Conservation (phyloP, 2,329 filamentous ascomycete species). For the Waltergamsia citrina region DNA sequence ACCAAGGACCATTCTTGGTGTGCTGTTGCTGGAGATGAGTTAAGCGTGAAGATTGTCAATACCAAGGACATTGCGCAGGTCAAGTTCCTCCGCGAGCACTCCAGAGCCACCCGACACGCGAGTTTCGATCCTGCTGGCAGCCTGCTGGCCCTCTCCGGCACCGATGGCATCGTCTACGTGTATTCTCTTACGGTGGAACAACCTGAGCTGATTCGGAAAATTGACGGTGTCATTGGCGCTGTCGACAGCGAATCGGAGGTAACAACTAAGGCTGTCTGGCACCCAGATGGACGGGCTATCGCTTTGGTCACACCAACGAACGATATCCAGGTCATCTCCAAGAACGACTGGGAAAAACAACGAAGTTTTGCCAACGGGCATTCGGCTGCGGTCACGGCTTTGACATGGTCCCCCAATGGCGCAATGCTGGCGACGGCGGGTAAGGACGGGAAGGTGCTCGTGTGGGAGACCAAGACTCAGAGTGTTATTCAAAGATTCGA, state of each 20-base stretch:
- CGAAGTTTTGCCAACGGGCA: slow-evolving; percentile 71
- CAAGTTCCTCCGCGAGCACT: slow-evolving; percentile 73
- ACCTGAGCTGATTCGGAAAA: slow-evolving; percentile 70
- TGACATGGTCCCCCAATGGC: slow-evolving; percentile 93
- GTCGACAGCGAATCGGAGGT: slow-evolving; percentile 66
- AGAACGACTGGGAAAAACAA: slow-evolving; percentile 82
- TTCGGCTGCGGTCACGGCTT: slow-evolving; percentile 72
- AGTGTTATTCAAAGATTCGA: slow-evolving; percentile 69
- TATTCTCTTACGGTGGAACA: slow-evolving; percentile 74
- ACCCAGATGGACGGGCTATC: slow-evolving; percentile 89
- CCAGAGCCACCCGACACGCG: slow-evolving; percentile 82
- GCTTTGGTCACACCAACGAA: slow-evolving; percentile 73
- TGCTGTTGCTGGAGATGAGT: slow-evolving; percentile 92
- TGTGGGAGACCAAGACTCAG: slow-evolving; percentile 90
- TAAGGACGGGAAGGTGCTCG: slow-evolving; percentile 57
- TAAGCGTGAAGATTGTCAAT: slow-evolving; percentile 83
- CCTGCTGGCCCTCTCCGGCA: slow-evolving; percentile 71
- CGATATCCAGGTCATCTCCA: slow-evolving; percentile 82
- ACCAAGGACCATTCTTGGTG: slow-evolving; percentile 78
- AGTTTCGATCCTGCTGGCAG: slow-evolving; percentile 76
- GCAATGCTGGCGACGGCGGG: slow-evolving; percentile 68
- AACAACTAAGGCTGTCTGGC: slow-evolving; percentile 73
- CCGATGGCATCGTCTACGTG: slow-evolving; percentile 81
- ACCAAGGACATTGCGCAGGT: slow-evolving; percentile 69
- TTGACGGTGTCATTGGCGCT: slow-evolving; percentile 77